Evolutionary conservation across 768 basidiomycete species (phyloP).

Genomic region (Suillus clintonianus): DNA sequence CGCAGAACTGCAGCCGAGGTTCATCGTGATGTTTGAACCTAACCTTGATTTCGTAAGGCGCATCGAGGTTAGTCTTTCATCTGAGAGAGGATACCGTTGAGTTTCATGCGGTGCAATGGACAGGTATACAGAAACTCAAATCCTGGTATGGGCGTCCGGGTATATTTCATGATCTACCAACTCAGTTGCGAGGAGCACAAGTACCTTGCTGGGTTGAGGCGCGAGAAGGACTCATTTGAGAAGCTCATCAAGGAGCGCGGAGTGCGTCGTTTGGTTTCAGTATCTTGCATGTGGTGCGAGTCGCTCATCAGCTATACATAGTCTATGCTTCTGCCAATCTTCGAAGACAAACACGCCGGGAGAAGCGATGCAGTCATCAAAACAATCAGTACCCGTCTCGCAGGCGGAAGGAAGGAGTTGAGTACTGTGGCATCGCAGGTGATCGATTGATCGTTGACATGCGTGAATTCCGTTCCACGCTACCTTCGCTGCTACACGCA

Average conservation of each 20-base stretch:
- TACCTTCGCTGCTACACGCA: constrained; percentile 89
- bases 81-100: background rate
- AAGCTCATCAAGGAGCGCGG: constrained; percentile 89
- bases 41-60: constrained; percentile 90
- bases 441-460: constrained; percentile 97
- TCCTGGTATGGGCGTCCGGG: constrained; percentile 79
- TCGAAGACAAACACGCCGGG: constrained; percentile 55
- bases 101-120: background rate
- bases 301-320: constrained; percentile 28
- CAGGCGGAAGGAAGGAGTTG: constrained; percentile 77
- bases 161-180: constrained; percentile 96
- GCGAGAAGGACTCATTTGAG: constrained; percentile 95
- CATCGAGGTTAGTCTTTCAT: constrained; percentile 65
- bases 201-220: constrained; percentile 84
- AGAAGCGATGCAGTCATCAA: constrained; percentile 64
- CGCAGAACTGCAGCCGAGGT: constrained; percentile 84
- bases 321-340: constrained; percentile 89
- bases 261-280: constrained; percentile 48
- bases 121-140: constrained; percentile 87
- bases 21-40: constrained; percentile 95
- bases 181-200: constrained; percentile 95
- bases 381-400: constrained; percentile 82
- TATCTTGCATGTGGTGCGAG: background rate
- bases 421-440: constrained; percentile 78
- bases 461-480: constrained; percentile 91